Evolutionary conservation across 139 green algal genomes (phyloP).

Genomic region (Spirogloea muscicola): DNA sequence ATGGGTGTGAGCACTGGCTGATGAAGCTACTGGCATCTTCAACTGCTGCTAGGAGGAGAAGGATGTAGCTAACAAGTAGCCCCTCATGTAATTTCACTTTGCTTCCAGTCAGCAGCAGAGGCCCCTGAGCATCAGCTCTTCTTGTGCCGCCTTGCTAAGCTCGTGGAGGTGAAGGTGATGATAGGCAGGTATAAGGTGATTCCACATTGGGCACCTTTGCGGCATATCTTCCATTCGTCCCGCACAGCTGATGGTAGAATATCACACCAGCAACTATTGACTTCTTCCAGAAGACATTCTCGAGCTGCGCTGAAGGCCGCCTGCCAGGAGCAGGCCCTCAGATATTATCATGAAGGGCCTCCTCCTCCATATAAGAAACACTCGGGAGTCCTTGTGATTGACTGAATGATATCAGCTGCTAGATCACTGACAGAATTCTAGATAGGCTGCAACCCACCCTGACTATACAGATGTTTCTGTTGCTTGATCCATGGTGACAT

Average conservation of each 20-base stretch:
- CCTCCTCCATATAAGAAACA: not conserved
- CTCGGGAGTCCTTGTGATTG: not conserved
- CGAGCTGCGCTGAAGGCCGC: constrained; percentile 1
- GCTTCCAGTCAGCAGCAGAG: not conserved
- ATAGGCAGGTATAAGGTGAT: too few relatives aligned
- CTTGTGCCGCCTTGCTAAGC: not conserved
- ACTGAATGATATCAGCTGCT: too few relatives aligned
- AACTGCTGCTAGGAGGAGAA: not conserved
- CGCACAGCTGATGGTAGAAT: constrained; percentile 10
- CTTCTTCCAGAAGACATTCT: not conserved
- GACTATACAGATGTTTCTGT: not conserved
- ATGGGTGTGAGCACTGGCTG: too few relatives aligned
- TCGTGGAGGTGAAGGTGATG: not conserved
- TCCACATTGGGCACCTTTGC: constrained; percentile 16
- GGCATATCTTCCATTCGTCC: constrained; percentile 35
- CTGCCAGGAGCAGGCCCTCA: too few relatives aligned
- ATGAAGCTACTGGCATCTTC: not conserved
- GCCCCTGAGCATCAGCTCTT: not conserved
- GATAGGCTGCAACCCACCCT: not conserved
- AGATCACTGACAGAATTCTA: not conserved
- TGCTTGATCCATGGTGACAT: not conserved
- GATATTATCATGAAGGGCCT: too few relatives aligned
- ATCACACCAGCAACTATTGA: constrained; percentile 43
- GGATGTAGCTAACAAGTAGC: not conserved
- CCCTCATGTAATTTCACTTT: not conserved